Evolutionary conservation across 2,329 filamentous ascomycete genomes (phyloP).

Genomic region (Fusarium verticillioides): DNA sequence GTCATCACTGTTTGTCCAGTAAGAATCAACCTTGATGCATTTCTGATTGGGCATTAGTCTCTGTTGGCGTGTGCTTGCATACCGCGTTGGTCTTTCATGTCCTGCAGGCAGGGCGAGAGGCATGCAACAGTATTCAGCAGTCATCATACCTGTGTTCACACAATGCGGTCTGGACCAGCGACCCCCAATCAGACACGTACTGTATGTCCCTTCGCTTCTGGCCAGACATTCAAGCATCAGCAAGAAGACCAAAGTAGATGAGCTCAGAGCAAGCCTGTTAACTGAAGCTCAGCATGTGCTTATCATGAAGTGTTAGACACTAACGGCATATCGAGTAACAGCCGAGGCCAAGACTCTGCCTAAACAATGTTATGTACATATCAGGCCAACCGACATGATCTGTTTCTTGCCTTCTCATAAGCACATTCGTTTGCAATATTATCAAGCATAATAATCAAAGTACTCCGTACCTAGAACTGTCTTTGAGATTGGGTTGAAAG

Average conservation of each 20-base stretch:
- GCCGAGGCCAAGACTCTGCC: background rate
- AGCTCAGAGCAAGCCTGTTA: background rate
- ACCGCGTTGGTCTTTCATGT: constrained; percentile 9
- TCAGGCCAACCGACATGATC: background rate
- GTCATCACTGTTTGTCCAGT: constrained; percentile 17
- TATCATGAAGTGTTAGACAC: background rate
- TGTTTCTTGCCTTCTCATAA: background rate
- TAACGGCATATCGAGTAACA: background rate
- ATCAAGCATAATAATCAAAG: constrained; percentile 1
- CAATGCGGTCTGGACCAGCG: constrained; percentile 28
- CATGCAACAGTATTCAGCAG: constrained; percentile 24
- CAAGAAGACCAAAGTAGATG: background rate
- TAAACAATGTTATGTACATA: background rate
- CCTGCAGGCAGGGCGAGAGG: constrained; percentile 11
- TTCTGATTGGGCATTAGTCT: constrained; percentile 25
- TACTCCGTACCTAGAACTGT: background rate
- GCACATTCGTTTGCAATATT: background rate
- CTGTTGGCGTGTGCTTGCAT: constrained; percentile 31
- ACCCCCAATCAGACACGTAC: constrained; percentile 3
- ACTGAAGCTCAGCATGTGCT: background rate
- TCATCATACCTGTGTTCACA: constrained; percentile 10
- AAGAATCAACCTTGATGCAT: constrained; percentile 2
- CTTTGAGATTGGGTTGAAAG: constrained; percentile 8
- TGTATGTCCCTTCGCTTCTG: constrained; percentile 6
- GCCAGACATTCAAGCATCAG: background rate